A percentile compares a stretch with the other conserved stretches of the same genome.
phyloP scores from a whole-genome alignment of 805 yeast genomes.

The Groenewaldozyma salmanticensis region DNA sequence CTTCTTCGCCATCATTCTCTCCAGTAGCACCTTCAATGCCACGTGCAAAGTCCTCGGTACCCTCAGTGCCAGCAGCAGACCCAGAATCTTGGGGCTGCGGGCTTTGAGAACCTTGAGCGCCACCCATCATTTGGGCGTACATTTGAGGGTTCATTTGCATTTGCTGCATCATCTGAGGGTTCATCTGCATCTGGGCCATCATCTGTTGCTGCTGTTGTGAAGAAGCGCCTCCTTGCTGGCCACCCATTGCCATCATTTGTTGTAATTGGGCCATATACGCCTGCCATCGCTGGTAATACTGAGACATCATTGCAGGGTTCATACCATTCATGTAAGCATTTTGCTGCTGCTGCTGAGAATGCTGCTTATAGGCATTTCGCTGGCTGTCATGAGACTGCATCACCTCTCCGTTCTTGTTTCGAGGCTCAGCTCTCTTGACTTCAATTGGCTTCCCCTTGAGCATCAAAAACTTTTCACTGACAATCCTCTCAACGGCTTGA shows the following conservation, averaged over 20 bases:
- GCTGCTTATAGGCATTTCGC: background rate
- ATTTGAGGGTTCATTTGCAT: constrained; percentile 1
- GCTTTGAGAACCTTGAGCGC: background rate
- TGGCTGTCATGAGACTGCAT: background rate
- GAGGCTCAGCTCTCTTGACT: constrained; percentile 37
- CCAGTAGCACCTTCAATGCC: background rate
- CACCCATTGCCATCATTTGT: constrained; percentile 24
- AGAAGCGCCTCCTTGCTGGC: constrained; percentile 3
- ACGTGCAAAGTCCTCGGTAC: background rate
- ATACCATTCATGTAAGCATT: constrained; percentile 23
- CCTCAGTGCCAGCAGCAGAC: constrained; percentile 1
- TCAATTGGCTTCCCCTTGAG: constrained; percentile 65
- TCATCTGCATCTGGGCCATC: background rate
- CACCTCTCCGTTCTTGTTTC: constrained; percentile 20
- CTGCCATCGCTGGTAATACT: constrained; percentile 34
- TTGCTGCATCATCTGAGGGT: constrained; percentile 3
- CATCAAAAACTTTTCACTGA: constrained; percentile 68
- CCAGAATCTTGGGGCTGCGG: constrained; percentile 2
- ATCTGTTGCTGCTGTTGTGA: constrained; percentile 1
- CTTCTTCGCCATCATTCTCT: constrained; percentile 1
- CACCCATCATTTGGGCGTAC: constrained; percentile 5
- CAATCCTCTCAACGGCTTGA: constrained; percentile 83
- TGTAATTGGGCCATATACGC: constrained; percentile 31
- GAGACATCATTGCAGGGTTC: constrained; percentile 35
- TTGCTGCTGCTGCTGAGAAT: constrained; percentile 6